A percentile compares a stretch with the other conserved stretches of the same genome.
Evolutionary conservation across 1,139 yeast species (phyloP).

Genomic region (Pneumocystis oryctolagi): DNA sequence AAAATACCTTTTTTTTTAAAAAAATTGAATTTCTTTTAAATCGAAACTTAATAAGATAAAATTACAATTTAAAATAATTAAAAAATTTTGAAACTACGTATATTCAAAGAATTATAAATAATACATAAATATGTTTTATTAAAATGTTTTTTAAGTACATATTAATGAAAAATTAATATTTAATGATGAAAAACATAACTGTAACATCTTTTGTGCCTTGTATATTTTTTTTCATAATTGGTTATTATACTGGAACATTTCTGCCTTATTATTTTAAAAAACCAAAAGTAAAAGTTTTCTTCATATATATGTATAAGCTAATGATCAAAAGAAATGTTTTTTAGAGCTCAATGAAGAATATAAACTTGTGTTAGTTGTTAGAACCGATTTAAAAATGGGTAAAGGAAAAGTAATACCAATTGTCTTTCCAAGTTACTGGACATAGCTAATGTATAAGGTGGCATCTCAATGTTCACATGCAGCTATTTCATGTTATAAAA

Average conservation of each 20-base stretch:
- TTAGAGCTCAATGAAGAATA: not conserved
- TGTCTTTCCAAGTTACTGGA: not conserved
- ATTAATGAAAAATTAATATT: not conserved
- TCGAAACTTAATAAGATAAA: no score
- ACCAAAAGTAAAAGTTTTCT: not conserved
- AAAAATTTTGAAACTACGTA: no score
- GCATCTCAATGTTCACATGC: slow-evolving; percentile 99
- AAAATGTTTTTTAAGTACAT: not conserved
- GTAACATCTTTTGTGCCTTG: not conserved
- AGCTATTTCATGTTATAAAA: slow-evolving; percentile 75
- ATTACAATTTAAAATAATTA: not conserved
- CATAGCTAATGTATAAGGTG: slow-evolving; percentile 23
- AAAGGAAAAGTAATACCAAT: slow-evolving; percentile 49
- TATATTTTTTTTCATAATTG: not conserved
- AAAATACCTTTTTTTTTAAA: not conserved
- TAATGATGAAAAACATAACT: not conserved
- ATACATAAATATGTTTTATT: not conserved
- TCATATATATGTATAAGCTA: not conserved
- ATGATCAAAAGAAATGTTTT: not conserved
- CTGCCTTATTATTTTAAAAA: not conserved
- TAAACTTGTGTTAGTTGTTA: slow-evolving; percentile 60
- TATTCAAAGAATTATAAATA: no score
- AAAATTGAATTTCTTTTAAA: not conserved
- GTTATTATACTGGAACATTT: not conserved
- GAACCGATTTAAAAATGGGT: slow-evolving; percentile 82